Conservation (phyloP, 2,329 filamentous ascomycete genomes). For the Graphilbum fragrans region DNA sequence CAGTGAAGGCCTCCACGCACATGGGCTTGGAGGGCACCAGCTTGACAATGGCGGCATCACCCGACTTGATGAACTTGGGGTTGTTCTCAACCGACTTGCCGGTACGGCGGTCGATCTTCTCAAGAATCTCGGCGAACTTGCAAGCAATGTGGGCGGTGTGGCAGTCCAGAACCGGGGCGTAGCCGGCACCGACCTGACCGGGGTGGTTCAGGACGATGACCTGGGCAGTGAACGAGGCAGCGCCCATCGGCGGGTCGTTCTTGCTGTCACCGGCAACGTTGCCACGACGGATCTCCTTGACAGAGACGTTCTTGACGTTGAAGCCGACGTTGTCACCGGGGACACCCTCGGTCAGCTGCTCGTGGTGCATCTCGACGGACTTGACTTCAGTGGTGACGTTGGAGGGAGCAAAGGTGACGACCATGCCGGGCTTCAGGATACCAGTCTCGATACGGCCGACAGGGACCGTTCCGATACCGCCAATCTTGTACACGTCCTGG, state of each 20-base stretch:
- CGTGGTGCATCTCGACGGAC: constrained; percentile 99
- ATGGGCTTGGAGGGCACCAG: constrained; percentile 99
- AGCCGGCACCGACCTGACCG: constrained; percentile 97
- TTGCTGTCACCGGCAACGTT: constrained; percentile 99
- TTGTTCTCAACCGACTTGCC: constrained; percentile 85
- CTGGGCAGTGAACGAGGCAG: constrained; percentile 96
- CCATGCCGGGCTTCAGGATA: constrained; percentile 81
- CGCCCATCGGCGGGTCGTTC: constrained; percentile 88
- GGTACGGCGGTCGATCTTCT: constrained; percentile 99
- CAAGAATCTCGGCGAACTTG: constrained; percentile 98
- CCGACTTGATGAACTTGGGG: constrained; percentile 99
- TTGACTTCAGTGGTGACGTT: constrained; percentile 99
- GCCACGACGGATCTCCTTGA: constrained; percentile 99
- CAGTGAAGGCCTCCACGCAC: constrained; percentile 99
- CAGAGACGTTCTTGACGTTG: constrained; percentile 99
- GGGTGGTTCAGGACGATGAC: constrained; percentile 99
- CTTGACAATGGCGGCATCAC: constrained; percentile 99
- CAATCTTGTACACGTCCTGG: constrained; percentile 99
- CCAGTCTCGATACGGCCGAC: constrained; percentile 99
- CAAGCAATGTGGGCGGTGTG: constrained; percentile 99
- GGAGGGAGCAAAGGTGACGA: constrained; percentile 97
- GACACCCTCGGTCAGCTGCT: constrained; percentile 88
- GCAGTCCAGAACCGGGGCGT: constrained; percentile 98
- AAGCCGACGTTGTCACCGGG: constrained; percentile 99
- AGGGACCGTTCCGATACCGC: constrained; percentile 98